These are phyloP conservation scores for Fusarium oligoseptatum DNA, from an alignment of 2,329 filamentous ascomycete genomes.

Conservation along the genomic window DNA sequence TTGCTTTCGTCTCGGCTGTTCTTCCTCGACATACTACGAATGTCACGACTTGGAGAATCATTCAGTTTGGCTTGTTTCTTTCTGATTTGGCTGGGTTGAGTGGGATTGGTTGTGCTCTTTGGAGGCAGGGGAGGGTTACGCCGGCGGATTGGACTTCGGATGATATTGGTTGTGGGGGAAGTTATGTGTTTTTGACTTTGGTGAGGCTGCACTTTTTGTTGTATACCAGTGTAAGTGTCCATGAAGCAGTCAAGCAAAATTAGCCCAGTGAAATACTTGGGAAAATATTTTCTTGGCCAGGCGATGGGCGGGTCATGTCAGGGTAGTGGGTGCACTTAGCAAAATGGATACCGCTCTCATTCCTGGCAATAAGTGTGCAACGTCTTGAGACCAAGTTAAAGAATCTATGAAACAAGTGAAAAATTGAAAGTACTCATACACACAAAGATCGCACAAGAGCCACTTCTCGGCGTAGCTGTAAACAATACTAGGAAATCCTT, in stretches of 20 bases:
- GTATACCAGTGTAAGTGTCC: not conserved
- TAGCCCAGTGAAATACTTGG: not conserved
- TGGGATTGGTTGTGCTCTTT: constrained; percentile 5
- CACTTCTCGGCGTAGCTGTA: not conserved
- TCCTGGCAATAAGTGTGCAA: not conserved
- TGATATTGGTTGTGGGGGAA: constrained; percentile 14
- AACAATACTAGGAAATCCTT: not conserved
- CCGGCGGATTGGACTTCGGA: constrained; percentile 8
- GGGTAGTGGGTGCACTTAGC: not conserved
- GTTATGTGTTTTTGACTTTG: constrained; percentile 17
- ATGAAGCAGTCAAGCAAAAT: not conserved
- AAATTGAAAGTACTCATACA: not conserved
- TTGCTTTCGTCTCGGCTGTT: constrained; percentile 11
- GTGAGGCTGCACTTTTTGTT: constrained; percentile 9
- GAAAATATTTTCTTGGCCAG: not conserved
- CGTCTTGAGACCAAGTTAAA: not conserved
- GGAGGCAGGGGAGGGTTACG: constrained; percentile 1
- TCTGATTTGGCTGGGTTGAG: constrained; percentile 17
- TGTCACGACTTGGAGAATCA: constrained; percentile 9
- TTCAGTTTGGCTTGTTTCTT: constrained; percentile 14
- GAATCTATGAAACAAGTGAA: not conserved
- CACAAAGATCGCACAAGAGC: not conserved
- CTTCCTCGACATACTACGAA: constrained; percentile 9
- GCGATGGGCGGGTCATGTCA: not conserved
- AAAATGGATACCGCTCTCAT: not conserved